These are phyloP conservation scores for Lipomyces sp. DNA, from an alignment of 805 yeast species.

Conservation along the genomic window DNA sequence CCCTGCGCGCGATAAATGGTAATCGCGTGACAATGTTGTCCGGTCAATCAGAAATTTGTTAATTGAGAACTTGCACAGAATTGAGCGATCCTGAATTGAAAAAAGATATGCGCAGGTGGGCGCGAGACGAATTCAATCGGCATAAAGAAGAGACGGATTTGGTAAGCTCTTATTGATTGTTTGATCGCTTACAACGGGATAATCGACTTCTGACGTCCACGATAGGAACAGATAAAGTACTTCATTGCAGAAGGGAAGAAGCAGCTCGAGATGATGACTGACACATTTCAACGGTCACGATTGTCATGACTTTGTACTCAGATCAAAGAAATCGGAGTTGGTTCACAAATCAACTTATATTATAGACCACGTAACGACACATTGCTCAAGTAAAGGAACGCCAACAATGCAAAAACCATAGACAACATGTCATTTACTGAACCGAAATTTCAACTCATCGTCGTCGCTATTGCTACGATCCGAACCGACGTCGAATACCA, in stretches of 20 bases:
- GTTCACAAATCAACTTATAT: not conserved
- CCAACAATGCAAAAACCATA: not conserved
- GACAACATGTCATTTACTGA: constrained; percentile 9
- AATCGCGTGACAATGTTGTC: not conserved
- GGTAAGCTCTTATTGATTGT: constrained; percentile 10
- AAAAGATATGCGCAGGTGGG: constrained; percentile 20
- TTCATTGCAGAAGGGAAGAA: constrained; percentile 22
- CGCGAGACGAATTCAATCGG: constrained; percentile 22
- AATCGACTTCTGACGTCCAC: not conserved
- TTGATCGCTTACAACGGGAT: not conserved
- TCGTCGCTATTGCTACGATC: constrained; percentile 9
- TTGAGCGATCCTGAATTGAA: constrained; percentile 13
- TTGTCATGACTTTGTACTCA: not conserved
- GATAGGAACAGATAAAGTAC: constrained; percentile 24
- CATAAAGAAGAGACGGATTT: constrained; percentile 27
- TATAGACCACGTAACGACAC: not conserved
- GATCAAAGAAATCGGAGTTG: not conserved
- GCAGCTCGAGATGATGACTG: constrained; percentile 25
- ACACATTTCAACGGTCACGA: constrained; percentile 22
- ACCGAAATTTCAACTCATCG: constrained; percentile 23
- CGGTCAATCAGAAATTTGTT: not conserved
- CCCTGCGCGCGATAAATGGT: constrained; percentile 18
- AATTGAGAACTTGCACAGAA: not conserved
- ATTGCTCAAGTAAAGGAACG: not conserved
- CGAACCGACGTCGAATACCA: not conserved